Evolutionary conservation across 495 filamentous ascomycete genomes (phyloP).

Genomic region (Penicillium simplicissimum): DNA sequence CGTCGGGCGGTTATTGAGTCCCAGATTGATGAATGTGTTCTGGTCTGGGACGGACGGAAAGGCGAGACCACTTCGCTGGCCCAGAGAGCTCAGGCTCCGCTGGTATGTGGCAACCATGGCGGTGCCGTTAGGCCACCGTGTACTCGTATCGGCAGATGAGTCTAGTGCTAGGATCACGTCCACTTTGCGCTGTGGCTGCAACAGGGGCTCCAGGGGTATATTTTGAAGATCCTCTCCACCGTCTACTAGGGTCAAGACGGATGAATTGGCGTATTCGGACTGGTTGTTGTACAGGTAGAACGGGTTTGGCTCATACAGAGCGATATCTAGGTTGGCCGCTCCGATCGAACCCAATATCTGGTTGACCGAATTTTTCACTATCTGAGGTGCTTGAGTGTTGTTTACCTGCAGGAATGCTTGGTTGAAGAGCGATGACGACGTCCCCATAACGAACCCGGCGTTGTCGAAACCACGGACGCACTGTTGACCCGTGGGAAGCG

Average conservation of each 20-base stretch:
- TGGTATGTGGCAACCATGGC: background rate
- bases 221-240: slow-evolving; percentile 79
- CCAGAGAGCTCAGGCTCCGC: background rate
- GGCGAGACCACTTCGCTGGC: background rate
- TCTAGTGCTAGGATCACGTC: slow-evolving; percentile 85
- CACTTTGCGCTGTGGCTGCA: slow-evolving; percentile 72
- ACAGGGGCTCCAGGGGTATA: slow-evolving; percentile 77
- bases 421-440: slow-evolving; percentile 31
- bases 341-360: background rate
- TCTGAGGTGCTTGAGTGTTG: background rate
- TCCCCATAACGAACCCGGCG: slow-evolving; percentile 48
- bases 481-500: slow-evolving; percentile 19
- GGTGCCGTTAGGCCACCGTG: background rate
- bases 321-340: background rate
- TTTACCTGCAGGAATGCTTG: background rate
- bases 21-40: slow-evolving; percentile 58
- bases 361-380: background rate
- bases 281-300: slow-evolving; percentile 66
- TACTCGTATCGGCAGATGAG: background rate
- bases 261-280: slow-evolving; percentile 49
- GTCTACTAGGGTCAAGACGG: slow-evolving; percentile 74
- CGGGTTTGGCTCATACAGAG: slow-evolving; percentile 68
- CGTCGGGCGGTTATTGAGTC: slow-evolving; percentile 77
- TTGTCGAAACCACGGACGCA: slow-evolving; percentile 52
- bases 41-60: background rate